phyloP scores from a whole-genome alignment of 148 eudicot species.

The Polygonum aviculare region DNA sequence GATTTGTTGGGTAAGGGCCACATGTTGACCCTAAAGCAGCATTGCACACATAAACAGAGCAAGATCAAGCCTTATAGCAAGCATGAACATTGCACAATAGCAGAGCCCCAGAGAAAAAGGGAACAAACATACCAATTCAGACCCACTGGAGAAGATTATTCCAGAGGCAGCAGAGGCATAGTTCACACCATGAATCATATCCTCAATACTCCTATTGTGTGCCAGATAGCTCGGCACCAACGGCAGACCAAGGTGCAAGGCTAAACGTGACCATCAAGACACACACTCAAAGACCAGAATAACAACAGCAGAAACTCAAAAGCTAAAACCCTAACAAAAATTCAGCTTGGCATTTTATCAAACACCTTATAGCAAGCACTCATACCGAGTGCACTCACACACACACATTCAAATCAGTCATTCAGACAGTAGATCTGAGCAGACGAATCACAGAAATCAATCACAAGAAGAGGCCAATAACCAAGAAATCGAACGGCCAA shows the following conservation, averaged over 20 bases:
- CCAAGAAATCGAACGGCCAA: not conserved
- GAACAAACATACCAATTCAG: conserved; percentile 53
- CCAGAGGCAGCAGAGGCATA: conserved; percentile 99
- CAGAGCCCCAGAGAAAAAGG: not conserved
- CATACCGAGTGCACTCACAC: too few relatives aligned
- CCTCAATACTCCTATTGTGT: conserved; percentile 46
- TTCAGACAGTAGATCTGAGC: not conserved
- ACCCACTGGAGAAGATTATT: conserved; percentile 80
- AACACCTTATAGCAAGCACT: not conserved
- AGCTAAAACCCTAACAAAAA: not conserved
- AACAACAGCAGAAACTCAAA: not conserved
- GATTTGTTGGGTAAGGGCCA: conserved; percentile 77
- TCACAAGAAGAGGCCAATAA: not conserved
- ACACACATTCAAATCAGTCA: not conserved
- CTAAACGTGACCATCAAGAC: conserved; percentile 18
- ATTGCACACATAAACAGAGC: not conserved
- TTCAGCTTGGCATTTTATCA: conserved; percentile 4
- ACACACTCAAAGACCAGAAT: not conserved
- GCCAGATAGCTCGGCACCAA: conserved; percentile 80
- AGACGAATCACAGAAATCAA: not conserved
- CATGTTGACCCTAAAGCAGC: conserved; percentile 67
- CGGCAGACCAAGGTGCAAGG: conserved; percentile 70
- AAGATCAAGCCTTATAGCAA: not conserved
- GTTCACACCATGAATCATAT: conserved; percentile 80
- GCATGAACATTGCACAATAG: not conserved